Conservation (phyloP, 192 early-diverging fungal genomes). For the Podila minutissima region DNA sequence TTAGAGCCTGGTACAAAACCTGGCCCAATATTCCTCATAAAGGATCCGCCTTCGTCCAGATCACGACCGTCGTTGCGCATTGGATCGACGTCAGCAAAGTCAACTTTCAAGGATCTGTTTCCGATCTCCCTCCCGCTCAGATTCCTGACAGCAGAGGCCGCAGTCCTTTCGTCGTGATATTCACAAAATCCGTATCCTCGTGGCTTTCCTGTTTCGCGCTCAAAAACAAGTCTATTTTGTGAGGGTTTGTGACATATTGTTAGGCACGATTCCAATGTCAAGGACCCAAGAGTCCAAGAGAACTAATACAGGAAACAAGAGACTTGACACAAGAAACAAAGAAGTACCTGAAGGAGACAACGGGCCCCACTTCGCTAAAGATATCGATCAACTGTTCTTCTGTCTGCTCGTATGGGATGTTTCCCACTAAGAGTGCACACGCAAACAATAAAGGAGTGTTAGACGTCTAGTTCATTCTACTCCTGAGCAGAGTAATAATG, state of each 20-base stretch:
- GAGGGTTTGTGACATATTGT: background rate
- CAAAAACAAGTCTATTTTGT: conserved; percentile 82
- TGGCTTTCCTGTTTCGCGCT: conserved; percentile 87
- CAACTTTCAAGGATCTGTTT: conserved; percentile 90
- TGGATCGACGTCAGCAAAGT: conserved; percentile 88
- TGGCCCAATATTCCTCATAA: conserved; percentile 23
- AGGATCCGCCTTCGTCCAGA: conserved; percentile 19
- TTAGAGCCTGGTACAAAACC: conserved; percentile 13
- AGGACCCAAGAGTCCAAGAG: too few species aligned
- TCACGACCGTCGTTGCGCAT: conserved; percentile 39
- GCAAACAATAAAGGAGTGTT: too few species aligned
- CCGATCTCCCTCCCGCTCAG: conserved; percentile 92
- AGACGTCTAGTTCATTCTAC: too few species aligned
- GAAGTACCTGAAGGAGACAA: conserved; percentile 68
- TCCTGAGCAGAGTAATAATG: too few species aligned
- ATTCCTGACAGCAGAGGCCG: conserved; percentile 93
- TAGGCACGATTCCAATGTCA: too few species aligned
- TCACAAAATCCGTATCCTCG: conserved; percentile 97
- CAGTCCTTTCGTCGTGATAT: conserved; percentile 88
- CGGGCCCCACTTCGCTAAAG: conserved; percentile 92
- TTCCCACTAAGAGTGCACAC: conserved; percentile 63
- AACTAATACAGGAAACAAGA: background rate
- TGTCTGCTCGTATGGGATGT: conserved; percentile 89
- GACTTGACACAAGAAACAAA: background rate
- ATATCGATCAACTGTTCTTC: conserved; percentile 94